These are phyloP conservation scores for Eucalyptus guilfoylei DNA, from an alignment of 345 rosid species.

Conservation along the genomic window DNA sequence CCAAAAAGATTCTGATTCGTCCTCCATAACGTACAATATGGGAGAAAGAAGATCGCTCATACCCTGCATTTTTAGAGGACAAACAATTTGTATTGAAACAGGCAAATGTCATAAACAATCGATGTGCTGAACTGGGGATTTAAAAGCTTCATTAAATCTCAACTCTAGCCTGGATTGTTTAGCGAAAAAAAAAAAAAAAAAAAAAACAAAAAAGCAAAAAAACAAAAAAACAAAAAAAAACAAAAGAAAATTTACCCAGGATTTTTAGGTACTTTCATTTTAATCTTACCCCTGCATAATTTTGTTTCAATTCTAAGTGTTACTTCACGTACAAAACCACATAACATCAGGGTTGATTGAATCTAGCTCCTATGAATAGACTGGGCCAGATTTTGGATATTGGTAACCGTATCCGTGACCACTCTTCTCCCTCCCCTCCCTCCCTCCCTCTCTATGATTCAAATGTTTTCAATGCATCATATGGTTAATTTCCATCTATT, in stretches of 20 bases:
- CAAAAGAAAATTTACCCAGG: neutral
- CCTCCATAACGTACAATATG: slow-evolving; percentile 72
- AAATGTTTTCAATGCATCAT: neutral
- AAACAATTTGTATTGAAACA: neutral
- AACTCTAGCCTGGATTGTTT: neutral
- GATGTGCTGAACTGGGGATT: neutral
- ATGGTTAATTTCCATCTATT: neutral
- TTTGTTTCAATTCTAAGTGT: neutral
- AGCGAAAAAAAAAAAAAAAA: neutral
- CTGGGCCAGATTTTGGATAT: neutral
- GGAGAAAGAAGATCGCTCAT: slow-evolving; percentile 97
- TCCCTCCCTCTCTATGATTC: neutral
- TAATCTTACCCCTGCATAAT: neutral
- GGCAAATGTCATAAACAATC: neutral
- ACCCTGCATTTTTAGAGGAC: slow-evolving; percentile 35
- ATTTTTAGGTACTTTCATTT: neutral
- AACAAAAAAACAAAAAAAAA: neutral
- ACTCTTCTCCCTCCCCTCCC: neutral
- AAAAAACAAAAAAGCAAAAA: accelerated
- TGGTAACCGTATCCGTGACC: neutral
- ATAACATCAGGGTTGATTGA: neutral
- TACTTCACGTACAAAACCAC: neutral
- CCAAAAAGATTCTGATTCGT: slow-evolving; percentile 96
- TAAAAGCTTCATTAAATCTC: neutral
- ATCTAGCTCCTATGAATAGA: neutral